phyloP scores from a whole-genome alignment of 805 yeast genomes.

The Candida verbasci region DNA sequence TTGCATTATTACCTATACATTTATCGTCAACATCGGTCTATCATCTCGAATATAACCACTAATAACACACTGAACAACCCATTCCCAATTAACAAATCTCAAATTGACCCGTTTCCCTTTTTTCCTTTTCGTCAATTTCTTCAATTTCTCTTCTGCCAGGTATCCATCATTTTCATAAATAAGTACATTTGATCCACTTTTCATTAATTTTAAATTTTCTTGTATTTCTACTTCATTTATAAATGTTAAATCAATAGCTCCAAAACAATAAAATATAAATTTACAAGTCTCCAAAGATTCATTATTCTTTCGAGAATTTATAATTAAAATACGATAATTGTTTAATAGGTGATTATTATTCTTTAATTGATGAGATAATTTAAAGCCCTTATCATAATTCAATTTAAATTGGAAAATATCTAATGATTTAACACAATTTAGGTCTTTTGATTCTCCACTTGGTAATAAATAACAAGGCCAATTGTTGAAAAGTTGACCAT shows the following conservation, averaged over 20 bases:
- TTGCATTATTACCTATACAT: conserved; percentile 2
- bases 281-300: conserved; percentile 31
- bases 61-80: conserved; percentile 63
- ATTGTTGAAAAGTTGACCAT: conserved; percentile 16
- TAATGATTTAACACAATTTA: conserved; percentile 43
- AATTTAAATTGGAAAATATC: conserved; percentile 43
- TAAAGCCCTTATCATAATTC: conserved; percentile 26
- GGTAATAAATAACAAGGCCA: conserved; percentile 63
- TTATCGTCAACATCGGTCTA: conserved; percentile 11
- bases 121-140: conserved; percentile 1
- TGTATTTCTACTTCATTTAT: conserved; percentile 4
- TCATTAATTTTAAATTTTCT: conserved; percentile 4
- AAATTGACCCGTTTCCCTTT: conserved; percentile 5
- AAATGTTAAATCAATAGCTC: conserved; percentile 27
- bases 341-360: conserved; percentile 35
- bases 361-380: conserved; percentile 37
- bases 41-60: conserved; percentile 28
- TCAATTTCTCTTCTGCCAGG: conserved; percentile 1
- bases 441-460: conserved; percentile 58
- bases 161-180: conserved; percentile 24
- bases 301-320: conserved; percentile 14
- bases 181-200: conserved; percentile 11
- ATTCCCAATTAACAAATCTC: conserved; percentile 53
- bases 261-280: conserved; percentile 44
- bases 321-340: conserved; percentile 31